These are phyloP conservation scores for Wakefieldia striispora DNA, from an alignment of 768 basidiomycete species.

Conservation along the genomic window DNA sequence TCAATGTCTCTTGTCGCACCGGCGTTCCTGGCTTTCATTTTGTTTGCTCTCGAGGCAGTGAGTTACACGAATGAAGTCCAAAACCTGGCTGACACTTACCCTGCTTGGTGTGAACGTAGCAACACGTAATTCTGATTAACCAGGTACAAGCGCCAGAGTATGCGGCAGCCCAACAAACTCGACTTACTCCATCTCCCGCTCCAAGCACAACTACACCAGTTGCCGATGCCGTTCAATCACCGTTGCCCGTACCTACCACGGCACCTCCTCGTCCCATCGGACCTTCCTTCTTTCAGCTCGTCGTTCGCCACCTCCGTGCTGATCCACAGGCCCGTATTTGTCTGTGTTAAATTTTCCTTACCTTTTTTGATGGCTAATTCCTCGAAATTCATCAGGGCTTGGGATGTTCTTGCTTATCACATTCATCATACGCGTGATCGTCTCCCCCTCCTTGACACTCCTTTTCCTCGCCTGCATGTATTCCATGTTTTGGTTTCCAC, in stretches of 20 bases:
- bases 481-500: constrained; percentile 81
- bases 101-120: constrained; percentile 41
- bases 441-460: constrained; percentile 64
- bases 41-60: constrained; percentile 84
- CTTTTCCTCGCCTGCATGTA: constrained; percentile 68
- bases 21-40: constrained; percentile 76
- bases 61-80: constrained; percentile 23
- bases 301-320: constrained; percentile 57
- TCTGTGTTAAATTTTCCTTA: constrained; percentile 34
- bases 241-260: constrained; percentile 19
- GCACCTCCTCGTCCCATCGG: constrained; percentile 14
- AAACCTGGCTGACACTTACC: background rate
- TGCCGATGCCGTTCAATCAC: constrained; percentile 11
- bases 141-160: constrained; percentile 83
- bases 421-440: constrained; percentile 69
- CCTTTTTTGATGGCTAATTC: constrained; percentile 2
- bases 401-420: constrained; percentile 66
- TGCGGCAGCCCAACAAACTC: constrained; percentile 32
- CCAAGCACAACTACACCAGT: constrained; percentile 4
- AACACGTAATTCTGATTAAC: constrained; percentile 78
- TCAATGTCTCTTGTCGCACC: constrained; percentile 82
- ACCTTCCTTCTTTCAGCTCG: constrained; percentile 42
- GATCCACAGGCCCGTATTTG: constrained; percentile 74
- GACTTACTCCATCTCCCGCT: constrained; percentile 7
- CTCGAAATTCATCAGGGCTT: constrained; percentile 47